A percentile compares a stretch with the other conserved stretches of the same genome.
phyloP scores from a whole-genome alignment of 495 filamentous ascomycete species.

The Penicillium egyptiacum region DNA sequence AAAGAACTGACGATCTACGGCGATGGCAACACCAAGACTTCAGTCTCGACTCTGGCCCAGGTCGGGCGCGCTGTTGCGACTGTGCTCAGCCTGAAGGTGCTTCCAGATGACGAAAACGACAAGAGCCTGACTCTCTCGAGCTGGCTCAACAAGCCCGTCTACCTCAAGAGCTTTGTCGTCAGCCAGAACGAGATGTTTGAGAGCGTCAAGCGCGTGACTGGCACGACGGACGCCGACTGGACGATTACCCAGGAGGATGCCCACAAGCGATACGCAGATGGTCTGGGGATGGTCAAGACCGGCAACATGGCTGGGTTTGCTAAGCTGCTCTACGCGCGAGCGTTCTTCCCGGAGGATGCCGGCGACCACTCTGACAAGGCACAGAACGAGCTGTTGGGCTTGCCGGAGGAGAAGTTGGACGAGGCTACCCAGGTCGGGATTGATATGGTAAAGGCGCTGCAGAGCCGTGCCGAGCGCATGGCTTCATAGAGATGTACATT shows the following conservation, averaged over 20 bases:
- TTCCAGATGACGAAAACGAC: constrained; percentile 51
- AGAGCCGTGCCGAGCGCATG: constrained; percentile 29
- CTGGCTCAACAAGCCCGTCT: constrained; percentile 45
- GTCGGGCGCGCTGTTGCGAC: constrained; percentile 48
- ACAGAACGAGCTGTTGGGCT: constrained; percentile 51
- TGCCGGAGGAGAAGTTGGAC: constrained; percentile 59
- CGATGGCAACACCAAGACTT: constrained; percentile 46
- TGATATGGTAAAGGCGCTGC: constrained; percentile 29
- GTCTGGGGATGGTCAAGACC: constrained; percentile 37
- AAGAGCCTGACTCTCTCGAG: constrained; percentile 32
- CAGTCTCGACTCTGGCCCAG: constrained; percentile 47
- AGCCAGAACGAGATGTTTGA: constrained; percentile 57
- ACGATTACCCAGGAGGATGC: constrained; percentile 44
- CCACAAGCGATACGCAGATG: constrained; percentile 48
- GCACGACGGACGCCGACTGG: constrained; percentile 56
- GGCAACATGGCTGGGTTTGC: constrained; percentile 52
- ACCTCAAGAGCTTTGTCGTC: constrained; percentile 49
- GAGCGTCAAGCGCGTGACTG: constrained; percentile 54
- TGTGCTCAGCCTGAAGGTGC: constrained; percentile 44
- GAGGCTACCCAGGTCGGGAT: constrained; percentile 48
- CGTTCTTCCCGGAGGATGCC: constrained; percentile 46
- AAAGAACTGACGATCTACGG: constrained; percentile 48
- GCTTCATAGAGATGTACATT: constrained; percentile 15
- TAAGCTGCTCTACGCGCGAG: constrained; percentile 51
- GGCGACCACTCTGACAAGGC: constrained; percentile 37